Base-by-base conservation (phyloP, 192 early-diverging fungal genomes). In the Entomortierella lignicola region DNA sequence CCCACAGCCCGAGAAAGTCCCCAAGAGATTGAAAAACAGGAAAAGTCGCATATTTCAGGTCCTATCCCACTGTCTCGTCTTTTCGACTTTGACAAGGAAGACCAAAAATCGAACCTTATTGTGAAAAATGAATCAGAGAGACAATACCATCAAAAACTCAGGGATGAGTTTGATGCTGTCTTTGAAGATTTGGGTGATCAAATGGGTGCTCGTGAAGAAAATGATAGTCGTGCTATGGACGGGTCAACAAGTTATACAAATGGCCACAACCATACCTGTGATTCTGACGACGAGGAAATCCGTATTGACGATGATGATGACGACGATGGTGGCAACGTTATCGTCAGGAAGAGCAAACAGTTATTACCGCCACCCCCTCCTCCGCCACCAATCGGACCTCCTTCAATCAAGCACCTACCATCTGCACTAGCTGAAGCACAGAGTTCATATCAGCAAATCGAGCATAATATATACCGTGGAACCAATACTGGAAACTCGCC, bases 381-480 rank as follows among this genome's bases (percentile, higher is more conserved):
- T 25, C 73, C 75, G n/a, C 75, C 75, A 51, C 74, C 74, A 18
- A 44, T 64, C 20, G 75, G 75, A 25, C 75, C 75, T 11, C 75
- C 75, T 23, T 60, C 75, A 4, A 79, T 79, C 63, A 79, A 65
- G 39, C 42, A 71, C 20, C 58, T 84, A 0, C 84, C 84, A 0
- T 81, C 81, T 20, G 80, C 84, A 5, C 69, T 84, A 2, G 72
- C 83, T 0, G 85, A 91, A 42, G 87, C 91, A 20, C 77, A 81
- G 56, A 85, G 87, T 42, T 84, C 85, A 0, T 95, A 93, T 68
- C 70, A 74, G 26, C 90, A 91, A 61, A 92, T 95, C 47, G 65
- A 80, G 23, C 71, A 80, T 18, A 96, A 95, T 61, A 88, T 91
- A 53, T 94, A 89, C 66, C 88, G 87, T 57, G 91, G 91, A 37